Evolutionary conservation across 345 rosid species (phyloP), one percentile per base, ranked within the genome.

Genomic region (Rhizophora mangle): DNA sequence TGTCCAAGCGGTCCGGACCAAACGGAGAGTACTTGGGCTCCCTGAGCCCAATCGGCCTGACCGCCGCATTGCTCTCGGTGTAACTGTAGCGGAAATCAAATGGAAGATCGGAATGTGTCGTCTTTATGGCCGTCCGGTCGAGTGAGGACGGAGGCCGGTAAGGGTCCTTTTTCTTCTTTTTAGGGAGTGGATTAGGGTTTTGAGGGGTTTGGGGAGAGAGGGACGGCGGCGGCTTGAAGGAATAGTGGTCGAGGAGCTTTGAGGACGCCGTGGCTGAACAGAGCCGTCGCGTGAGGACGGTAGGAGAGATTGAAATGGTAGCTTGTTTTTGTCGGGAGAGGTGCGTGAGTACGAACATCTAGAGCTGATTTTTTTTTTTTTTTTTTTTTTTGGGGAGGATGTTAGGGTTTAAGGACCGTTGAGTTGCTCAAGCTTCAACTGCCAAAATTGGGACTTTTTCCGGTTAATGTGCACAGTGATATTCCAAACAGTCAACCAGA

Each of bases 21-120:
- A 95, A 92, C 0, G 99, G 98, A 4, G 98, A 90, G 82, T 88
- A 95, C 71, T 95, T 95, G 30, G 98, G 98, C 73, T 92, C 96
- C 77, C 99, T 82, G 36, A 95, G 79, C 7, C 99, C 99, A 53
- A 88, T 92, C 3, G 99, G 90, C 72, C 96, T 79, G 52, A 86
- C 96, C 47, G 15, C 27, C 49, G 80, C 84, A 69, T 77, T 85
- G 73, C 92, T 90, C 85, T 88, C 96, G 6, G 99, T 90, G 85
- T 95, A 92, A 68, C 98, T 95, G 72, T 80, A 85, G 62, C 96
- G 81, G 76, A 92, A 92, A 83, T 92, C 98, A 65, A 95, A 90
- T 2, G 93, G 96, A 8, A 88, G 82, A 65, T 89, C 82, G 49
- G 96, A 85, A 55, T 63, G 79, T 7, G 51, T 36, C 67, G 85